Percentiles rank a stretch among this genome's conserved stretches.
phyloP scores from a whole-genome alignment of 768 basidiomycete species.

The Pilatotrama ljubarskyi region DNA sequence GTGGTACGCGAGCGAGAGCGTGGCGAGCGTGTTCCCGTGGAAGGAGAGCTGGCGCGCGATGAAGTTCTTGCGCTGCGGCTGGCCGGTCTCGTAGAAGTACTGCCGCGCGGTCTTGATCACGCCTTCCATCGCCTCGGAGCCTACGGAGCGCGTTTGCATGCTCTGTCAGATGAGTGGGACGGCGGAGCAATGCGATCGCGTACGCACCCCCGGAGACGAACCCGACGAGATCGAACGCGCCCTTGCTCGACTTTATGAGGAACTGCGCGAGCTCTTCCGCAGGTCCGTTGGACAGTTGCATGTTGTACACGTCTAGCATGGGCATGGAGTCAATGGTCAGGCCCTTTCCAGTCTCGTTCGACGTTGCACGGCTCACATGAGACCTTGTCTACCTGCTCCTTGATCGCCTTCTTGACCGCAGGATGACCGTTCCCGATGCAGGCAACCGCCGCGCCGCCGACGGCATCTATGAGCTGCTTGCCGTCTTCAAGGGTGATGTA shows the following conservation, averaged over 20 bases:
- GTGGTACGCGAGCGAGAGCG: slow-evolving; percentile 68
- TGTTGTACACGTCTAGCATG: slow-evolving; percentile 78
- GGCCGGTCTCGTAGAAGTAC: slow-evolving; percentile 72
- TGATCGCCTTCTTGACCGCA: slow-evolving; percentile 68
- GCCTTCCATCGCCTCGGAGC: slow-evolving; percentile 88
- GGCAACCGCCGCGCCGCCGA: slow-evolving; percentile 84
- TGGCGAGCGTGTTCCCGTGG: slow-evolving; percentile 81
- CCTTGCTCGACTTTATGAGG: slow-evolving; percentile 63
- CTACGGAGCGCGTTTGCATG: slow-evolving; percentile 36
- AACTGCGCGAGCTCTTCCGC: slow-evolving; percentile 76
- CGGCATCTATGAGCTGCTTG: slow-evolving; percentile 67
- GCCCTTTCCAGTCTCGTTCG: background rate
- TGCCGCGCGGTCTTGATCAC: slow-evolving; percentile 78
- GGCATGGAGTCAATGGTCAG: background rate
- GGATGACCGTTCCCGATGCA: slow-evolving; percentile 78
- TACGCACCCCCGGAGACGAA: slow-evolving; percentile 74
- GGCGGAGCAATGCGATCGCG: background rate
- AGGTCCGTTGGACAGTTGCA: slow-evolving; percentile 79
- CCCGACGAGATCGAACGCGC: slow-evolving; percentile 70
- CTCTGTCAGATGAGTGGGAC: background rate
- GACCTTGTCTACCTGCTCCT: slow-evolving; percentile 77
- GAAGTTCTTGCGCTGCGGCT: slow-evolving; percentile 71
- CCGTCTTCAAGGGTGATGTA: slow-evolving; percentile 76
- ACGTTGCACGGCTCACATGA: slow-evolving; percentile 54
- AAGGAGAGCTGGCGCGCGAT: slow-evolving; percentile 79